Percentiles rank a stretch among this genome's conserved stretches.
Conservation (phyloP, 805 yeast genomes). For the Sugiyamaella mastotermitis region DNA sequence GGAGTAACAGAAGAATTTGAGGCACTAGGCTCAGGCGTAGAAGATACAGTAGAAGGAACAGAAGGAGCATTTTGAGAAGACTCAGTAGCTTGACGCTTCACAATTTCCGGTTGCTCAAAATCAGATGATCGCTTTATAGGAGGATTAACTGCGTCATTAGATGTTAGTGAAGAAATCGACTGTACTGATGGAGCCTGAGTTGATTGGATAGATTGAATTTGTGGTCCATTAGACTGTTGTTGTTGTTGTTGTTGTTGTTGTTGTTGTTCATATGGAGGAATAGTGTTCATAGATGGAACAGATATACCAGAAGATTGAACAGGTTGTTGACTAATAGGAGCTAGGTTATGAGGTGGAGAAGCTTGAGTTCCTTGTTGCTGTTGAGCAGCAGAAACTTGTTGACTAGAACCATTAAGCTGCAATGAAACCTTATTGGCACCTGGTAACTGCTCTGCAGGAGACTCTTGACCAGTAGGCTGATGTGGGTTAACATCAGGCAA, state of each 20-base stretch:
- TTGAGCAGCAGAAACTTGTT: not conserved
- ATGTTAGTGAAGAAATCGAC: too few relatives aligned
- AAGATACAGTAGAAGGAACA: constrained; percentile 8
- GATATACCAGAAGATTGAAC: not conserved
- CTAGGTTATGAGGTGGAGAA: constrained; percentile 4
- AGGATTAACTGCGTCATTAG: too few relatives aligned
- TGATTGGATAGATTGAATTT: constrained; percentile 2
- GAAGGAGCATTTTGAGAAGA: too few relatives aligned
- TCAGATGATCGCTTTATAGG: too few relatives aligned
- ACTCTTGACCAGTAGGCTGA: not conserved
- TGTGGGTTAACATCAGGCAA: not conserved
- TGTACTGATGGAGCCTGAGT: too few relatives aligned
- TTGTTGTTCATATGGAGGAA: constrained; percentile 5
- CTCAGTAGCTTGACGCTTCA: too few relatives aligned
- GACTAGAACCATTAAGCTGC: not conserved
- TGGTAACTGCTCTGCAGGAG: constrained; percentile 1
- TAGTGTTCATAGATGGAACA: constrained; percentile 4
- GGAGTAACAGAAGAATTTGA: constrained; percentile 4
- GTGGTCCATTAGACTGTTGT: constrained; percentile 2
- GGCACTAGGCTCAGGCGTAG: constrained; percentile 6
- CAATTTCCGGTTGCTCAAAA: too few relatives aligned
- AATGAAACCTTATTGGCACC: not conserved
- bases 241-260: constrained; percentile 7
- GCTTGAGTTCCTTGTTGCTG: not conserved
- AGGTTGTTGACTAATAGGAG: constrained; percentile 7